Evolutionary conservation across 2,329 filamentous ascomycete genomes (phyloP), one percentile per base, ranked within the genome.

Genomic region (Nakataea oryzae): DNA sequence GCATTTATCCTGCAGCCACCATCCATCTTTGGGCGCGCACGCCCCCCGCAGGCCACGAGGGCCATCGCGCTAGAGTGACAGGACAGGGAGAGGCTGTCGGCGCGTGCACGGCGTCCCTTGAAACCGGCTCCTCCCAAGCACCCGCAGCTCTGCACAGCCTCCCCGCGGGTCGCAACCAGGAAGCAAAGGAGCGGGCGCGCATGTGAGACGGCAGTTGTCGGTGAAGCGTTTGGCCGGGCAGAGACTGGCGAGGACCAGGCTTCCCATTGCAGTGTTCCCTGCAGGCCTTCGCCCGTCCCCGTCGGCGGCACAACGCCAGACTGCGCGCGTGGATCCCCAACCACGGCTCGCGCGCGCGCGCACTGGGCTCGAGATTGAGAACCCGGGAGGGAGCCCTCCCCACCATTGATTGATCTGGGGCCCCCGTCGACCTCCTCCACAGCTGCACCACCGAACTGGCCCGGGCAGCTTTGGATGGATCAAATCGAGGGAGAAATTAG

Each of bases 131-230:
- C 41, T 50, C 21, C 34, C 41, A 50, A n/a, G 41, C 41, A n/a
- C 21, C 41, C 41, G 17, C 41, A 50, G 41, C 30, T 28, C 58
- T 60, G 58, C 58, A 60, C 58, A 60, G 58, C 58, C 58, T 60
- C 41, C 34, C 58, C 32, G 47, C 41, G 41, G 41, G 34, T 24
- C 41, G 21, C 17, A 50, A 50, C 41, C 30, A 24, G 24, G 41
- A 50, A 50, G 21, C 41, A 50, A 50, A 47, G 17, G 8, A 24
- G 21, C 41, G 41, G 41, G 41, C 41, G 41, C 21, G 41, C 21
- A 27, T 56, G 54, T 32, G 56, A 58, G 26, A 58, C 56, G 56
- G 56, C 56, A 58, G 28, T 58, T 58, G 56, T 58, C 56, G 56
- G 56, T 58, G 56, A 58, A 58, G 56, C 56, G 56, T 29, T 56